Conservation (phyloP, 768 basidiomycete genomes). For the Hericium rajendrae region DNA sequence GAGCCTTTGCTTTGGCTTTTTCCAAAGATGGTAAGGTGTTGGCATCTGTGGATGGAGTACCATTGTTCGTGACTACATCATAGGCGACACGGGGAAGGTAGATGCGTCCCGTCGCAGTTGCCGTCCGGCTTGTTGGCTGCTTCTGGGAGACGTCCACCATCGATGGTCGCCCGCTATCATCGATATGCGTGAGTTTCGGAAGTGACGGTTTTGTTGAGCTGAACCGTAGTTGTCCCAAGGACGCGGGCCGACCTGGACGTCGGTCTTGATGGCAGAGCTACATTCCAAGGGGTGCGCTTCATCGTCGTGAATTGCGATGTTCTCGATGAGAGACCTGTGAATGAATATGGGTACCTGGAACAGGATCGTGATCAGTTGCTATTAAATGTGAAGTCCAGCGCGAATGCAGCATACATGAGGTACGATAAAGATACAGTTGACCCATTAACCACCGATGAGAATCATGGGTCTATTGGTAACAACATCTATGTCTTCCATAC, state of each 20-base stretch:
- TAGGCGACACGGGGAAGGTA: slow-evolving; percentile 57
- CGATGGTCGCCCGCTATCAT: slow-evolving; percentile 53
- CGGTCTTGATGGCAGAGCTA: not conserved
- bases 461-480: slow-evolving; percentile 82
- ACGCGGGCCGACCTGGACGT: not conserved
- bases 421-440: not conserved
- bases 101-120: slow-evolving; percentile 71
- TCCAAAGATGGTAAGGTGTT: slow-evolving; percentile 14
- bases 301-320: not conserved
- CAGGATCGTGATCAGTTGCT: not conserved
- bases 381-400: not conserved
- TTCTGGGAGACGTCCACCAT: slow-evolving; percentile 83
- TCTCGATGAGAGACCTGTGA: not conserved
- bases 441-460: slow-evolving; percentile 78
- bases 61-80: slow-evolving; percentile 44
- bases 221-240: not conserved
- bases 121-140: slow-evolving; percentile 46
- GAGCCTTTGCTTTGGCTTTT: slow-evolving; percentile 39
- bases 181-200: slow-evolving; percentile 57
- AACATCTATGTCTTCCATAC: slow-evolving; percentile 75
- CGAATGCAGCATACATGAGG: not conserved
- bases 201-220: slow-evolving; percentile 1
- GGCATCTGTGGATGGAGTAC: slow-evolving; percentile 14
- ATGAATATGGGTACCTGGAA: not conserved
- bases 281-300: not conserved